Base-by-base conservation (phyloP, 75 land plant genomes). In the Selaginella moellendorffii region DNA sequence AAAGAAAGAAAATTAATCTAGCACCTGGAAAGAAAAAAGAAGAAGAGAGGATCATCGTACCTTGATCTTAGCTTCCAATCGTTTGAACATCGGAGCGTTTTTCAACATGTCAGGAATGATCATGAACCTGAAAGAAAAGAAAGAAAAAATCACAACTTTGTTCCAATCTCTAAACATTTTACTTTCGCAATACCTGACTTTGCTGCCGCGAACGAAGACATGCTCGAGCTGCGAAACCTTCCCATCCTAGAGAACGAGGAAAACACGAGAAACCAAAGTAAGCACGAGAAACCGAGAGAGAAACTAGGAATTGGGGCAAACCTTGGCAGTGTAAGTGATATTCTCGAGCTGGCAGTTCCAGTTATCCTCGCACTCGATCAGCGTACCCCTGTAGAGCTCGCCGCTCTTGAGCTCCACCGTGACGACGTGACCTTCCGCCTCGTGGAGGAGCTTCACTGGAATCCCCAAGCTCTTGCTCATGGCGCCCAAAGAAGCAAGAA, bases 81-180 rank as follows among this genome's bases (percentile, higher is more conserved):
- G 95, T 74, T 83, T 92, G 81, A 92, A 88, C 95, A 92, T 92
- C 22, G 97, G 97, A 64, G 95, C 97, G 80, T 92, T 92, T 76
- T 85, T 88, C 66, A 92, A 71, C 97, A 92, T 92, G 70, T 92
- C 97, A 53, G 95, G 97, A 20, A 92, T 92, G 53, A 92, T 76
- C 95, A 92, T 88, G 62, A 83, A 92, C 80, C 97, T 91, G 76
- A 28, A 53, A 72, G 19, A 46, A 23, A 23, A 28, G 8, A 56
- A 56, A 56, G 2, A 24, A 56, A 56, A 20, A 24, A 2, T 5
- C 60, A 56, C 60, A 24, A n/a, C n/a, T n/a, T n/a, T n/a, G n/a
- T n/a, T n/a, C n/a, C n/a, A n/a, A n/a, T n/a, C n/a, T n/a, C n/a
- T n/a, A n/a, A n/a, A n/a, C n/a, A n/a, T n/a, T n/a, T n/a, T n/a